Evolutionary conservation across 2,329 filamentous ascomycete species (phyloP), one percentile per base, ranked within the genome.

Genomic region (Arthrobotrys entomopaga): DNA sequence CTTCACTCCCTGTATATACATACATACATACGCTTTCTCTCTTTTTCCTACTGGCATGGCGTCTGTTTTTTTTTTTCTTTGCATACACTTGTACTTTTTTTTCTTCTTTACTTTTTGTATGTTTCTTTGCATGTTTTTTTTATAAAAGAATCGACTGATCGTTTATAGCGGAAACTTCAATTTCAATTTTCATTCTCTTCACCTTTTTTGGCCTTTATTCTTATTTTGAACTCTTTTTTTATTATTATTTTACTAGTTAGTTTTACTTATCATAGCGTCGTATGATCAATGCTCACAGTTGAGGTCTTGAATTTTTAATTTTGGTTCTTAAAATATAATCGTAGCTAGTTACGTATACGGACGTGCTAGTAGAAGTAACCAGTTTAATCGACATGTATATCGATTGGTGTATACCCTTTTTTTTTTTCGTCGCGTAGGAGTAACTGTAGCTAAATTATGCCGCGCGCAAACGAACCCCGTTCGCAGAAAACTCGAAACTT

Each of bases 161-260:
- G 29, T 60, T 60, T 70, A 64, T 64, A 70, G 65, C 65, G 65
- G 53, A 58, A 43, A 24, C 40, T 43, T 54, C 50, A 16, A 19
- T 50, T 46, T 64, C 52, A 50, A 15, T 53, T 43, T n/a, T 49
- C 22, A 46, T 65, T 48, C 49, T 38, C 24, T 29, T 46, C n/a
- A 29, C 42, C 43, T 40, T 38, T 38, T 58, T 22, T 57, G 7
- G 24, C 29, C 26, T 56, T 65, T 6, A 13, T 54, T 70, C 42
- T 52, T 52, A 7, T 48, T 49, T 40, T 54, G 7, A n/a, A n/a
- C 48, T 43, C 10, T 3, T 7, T 34, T 58, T 42, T 34, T 52
- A 42, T 69, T 57, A 3, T 53, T 53, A 43, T 42, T 53, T 20
- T 26, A n/a, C 53, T 46, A 11, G 38, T 40, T 40, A 58, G 5